These are phyloP conservation scores for Aspergillus neoniger DNA, from an alignment of 2,329 filamentous ascomycete species.

Conservation along the genomic window DNA sequence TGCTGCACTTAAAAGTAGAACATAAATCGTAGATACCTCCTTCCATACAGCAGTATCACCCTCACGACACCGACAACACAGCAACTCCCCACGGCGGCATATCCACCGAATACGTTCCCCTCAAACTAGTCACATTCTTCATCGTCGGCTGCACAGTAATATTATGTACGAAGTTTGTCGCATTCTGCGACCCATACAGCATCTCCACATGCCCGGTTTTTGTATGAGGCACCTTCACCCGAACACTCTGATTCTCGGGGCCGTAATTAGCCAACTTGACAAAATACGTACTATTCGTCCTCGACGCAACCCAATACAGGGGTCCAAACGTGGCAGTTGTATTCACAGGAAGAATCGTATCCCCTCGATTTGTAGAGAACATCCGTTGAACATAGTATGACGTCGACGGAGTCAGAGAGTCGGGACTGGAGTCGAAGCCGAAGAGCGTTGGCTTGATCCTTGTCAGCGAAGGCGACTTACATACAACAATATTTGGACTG, in stretches of 20 bases:
- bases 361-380: conserved; percentile 37
- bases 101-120: conserved; percentile 24
- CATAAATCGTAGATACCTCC: too few relatives aligned
- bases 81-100: conserved; percentile 31
- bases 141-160: conserved; percentile 19
- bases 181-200: conserved; percentile 24
- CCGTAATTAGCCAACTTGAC: conserved; percentile 39
- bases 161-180: conserved; percentile 24
- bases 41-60: too few relatives aligned
- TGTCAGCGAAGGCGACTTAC: too few relatives aligned
- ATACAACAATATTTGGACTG: too few relatives aligned
- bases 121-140: conserved; percentile 11
- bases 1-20: too few relatives aligned
- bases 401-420: conserved; percentile 33
- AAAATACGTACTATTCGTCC: conserved; percentile 23
- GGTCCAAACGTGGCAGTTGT: conserved; percentile 31
- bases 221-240: conserved; percentile 28
- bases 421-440: conserved; percentile 25
- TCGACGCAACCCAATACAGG: conserved; percentile 39
- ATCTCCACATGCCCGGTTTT: conserved; percentile 26
- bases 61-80: conserved; percentile 25
- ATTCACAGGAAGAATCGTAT: conserved; percentile 32
- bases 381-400: conserved; percentile 41
- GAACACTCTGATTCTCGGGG: conserved; percentile 23
- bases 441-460: too few relatives aligned